Base-by-base conservation (phyloP, 1,139 yeast species). In the Arxiozyma heterogenica region DNA sequence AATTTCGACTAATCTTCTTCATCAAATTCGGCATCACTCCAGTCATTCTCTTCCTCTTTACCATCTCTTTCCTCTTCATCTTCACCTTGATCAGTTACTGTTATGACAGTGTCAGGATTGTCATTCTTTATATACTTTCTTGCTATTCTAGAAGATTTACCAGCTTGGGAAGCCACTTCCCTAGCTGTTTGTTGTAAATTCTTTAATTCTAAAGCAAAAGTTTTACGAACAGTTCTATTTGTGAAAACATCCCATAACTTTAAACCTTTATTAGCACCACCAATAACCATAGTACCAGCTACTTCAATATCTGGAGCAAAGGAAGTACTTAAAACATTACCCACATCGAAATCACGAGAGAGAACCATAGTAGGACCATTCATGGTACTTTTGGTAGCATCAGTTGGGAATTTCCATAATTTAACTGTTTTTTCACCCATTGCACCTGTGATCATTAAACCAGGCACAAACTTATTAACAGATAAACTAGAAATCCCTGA, bases 191-290 rank as follows among this genome's bases (percentile, higher is more conserved):
- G 61, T 71, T 85, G 86, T 57, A 85, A 72, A 20, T 70, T 68
- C 56, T 71, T 73, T 64, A 86, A 74, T 58, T 83, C 84, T 15
- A 73, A 75, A 52, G 78, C 80, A 71, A 91, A 85, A 4, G 85
- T 74, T 52, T 76, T 76, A 64, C 96, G 81, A 21, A 91, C 91
- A 15, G 95, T 78, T 57, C 80, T 75, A 72, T 93, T 93, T 55
- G 89, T 80, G 70, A 91, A 84, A 8, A 86, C 79, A 71, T 93
- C 98, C 96, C 98, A 94, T 73, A 93, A 80, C 71, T 90, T 91
- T 69, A 93, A 77, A 17, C 85, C 82, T 41, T 90, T 90, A 54
- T 79, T 79, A 49, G 87, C 89, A 66, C 99, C 99, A 62, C 96
- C 98, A 58, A 89, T 80, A 30, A 84, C 84, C 58, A 93, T 70